Evolutionary conservation across 2,329 filamentous ascomycete genomes (phyloP), one percentile per base, ranked within the genome.

Genomic region (Colletotrichum navitas): DNA sequence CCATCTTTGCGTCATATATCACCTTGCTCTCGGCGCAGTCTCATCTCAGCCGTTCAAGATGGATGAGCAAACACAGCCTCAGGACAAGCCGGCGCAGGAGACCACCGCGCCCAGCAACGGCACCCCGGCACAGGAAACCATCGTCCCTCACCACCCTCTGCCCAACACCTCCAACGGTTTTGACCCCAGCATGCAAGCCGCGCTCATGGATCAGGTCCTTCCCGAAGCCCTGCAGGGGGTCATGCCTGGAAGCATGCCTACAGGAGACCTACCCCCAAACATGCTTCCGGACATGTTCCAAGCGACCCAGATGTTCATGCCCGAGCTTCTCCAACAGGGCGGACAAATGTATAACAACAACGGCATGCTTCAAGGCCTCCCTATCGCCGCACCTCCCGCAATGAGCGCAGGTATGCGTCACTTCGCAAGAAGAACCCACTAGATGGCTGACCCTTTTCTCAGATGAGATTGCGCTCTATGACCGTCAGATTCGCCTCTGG

Each of bases 391-490:
- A 24, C 41, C 73, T 24, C 75, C 76, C 58, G 73, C 73, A 63
- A 80, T 80, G 74, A 79, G 78, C 64, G 77, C 78, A 63, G 78
- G 78, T 78, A 72, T 70, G 77, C 26, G 56, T 63, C 56, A 29
- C 58, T 60, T 29, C 39, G 16, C 26, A 45, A 29, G 4, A 29
- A 16, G 32, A 41, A 26, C 45, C 16, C 51, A 24, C 8, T 18
- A 16, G 41, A 32, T 32, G 24, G 14, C 55, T 74, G 49, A 72
- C 60, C 45, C 58, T 73, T 55, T 73, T 66, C 12, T 29, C 72
- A 94, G 96, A 98, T 82, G 96, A 99, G 80, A 97, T 98, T 78
- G 96, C 95, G 18, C 90, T 98, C 7, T 99, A 99, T 80, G 96
- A 99, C 83, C 92, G 96, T 61, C 96, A 99, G 81, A 98, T 99